Evolutionary conservation across 805 yeast genomes (phyloP), one percentile per base, ranked within the genome.

Genomic region (Candida maesae): DNA sequence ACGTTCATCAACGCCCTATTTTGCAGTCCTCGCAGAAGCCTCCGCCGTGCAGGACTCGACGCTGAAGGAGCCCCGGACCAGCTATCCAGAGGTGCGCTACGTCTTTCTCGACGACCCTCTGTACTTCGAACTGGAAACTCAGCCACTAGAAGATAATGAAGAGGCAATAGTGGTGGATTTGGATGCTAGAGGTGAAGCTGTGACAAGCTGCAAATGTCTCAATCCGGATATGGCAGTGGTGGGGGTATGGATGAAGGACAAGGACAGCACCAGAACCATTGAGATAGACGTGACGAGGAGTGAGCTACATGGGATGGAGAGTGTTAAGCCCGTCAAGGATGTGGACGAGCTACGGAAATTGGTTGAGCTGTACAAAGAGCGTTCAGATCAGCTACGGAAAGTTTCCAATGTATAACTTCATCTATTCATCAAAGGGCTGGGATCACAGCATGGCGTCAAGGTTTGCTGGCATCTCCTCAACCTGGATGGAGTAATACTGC

Each of bases 391-490:
- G 37, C 20, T 58, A 14, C 36, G 35, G 26, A 30, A 28, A 19
- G 47, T 45, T 25, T 29, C 31, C 6, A 27, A 25, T 11, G 32
- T 36, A 13, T 41, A 23, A 37, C 15, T 29, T 6, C 19, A 7
- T 29, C 15, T 7, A 9, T 15, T 7, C 12, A 12, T 15, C 11
- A 16, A 11, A 29, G 8, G 11, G 23, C 10, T 5, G 13, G 12
- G 8, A 25, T 39, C 18, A 39, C 16, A 44, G 35, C 47, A 60
- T 30, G 41, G 80, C 79, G 62, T 68, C 78, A 52, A 88, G 71
- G 66, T 83, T 78, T 52, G 81, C 79, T 51, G 95, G 95, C 79
- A 84, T 76, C 65, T 84, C 91, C 52, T 74, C 77, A 53, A 84
- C 81, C 64, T 78, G 82, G 42, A 81, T 81, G 43, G 82, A 74